Evolutionary conservation across 257 asterid genomes (phyloP), one percentile per base, ranked within the genome.

Genomic region (Penstemon barbatus): DNA sequence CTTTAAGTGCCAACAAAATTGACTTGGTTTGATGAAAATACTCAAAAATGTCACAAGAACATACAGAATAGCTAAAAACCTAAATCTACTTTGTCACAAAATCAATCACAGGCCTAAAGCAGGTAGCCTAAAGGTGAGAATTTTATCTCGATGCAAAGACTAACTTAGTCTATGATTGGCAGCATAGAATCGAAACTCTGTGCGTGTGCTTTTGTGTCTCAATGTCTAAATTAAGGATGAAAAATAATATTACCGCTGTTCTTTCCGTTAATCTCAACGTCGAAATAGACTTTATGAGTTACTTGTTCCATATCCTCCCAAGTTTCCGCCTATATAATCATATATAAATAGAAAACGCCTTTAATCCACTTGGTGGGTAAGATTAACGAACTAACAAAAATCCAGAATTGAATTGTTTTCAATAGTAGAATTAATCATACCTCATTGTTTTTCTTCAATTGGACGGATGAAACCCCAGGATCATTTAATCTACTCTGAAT

Each of bases 261-360:
- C 38, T 79, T 89, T 36, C 92, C 97, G 69, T 82, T 57, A 65
- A 92, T 89, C 56, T 92, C 83, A 63, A 92, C 60, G 74, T 92
- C 98, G 63, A 92, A 92, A 84, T 68, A 92, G 43, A 89, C 98
- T 78, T 80, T 92, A 69, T 77, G 80, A 1, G 97, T 92, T 8
- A 92, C 88, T 67, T 75, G 83, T 69, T 83, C 95, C 45, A 52
- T 66, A 74, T 78, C 84, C 68, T 70, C 82, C 71, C 45, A 71
- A 37, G 59, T 60, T 65, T 71, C 89, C 57, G 44, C 84, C 96
- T 85, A 79, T 63, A 74, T 38, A 36, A 10, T 43, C 41, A 6
- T 10, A 53, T 5, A 12, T 8, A 13, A 18, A 53, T 3, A 8
- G 15, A 57, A 46, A 39, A n/a, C 33, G 2, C 33, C 51, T 33